These are phyloP conservation scores for Kazachstania psychrophila DNA, from an alignment of 805 yeast species.

Conservation along the genomic window DNA sequence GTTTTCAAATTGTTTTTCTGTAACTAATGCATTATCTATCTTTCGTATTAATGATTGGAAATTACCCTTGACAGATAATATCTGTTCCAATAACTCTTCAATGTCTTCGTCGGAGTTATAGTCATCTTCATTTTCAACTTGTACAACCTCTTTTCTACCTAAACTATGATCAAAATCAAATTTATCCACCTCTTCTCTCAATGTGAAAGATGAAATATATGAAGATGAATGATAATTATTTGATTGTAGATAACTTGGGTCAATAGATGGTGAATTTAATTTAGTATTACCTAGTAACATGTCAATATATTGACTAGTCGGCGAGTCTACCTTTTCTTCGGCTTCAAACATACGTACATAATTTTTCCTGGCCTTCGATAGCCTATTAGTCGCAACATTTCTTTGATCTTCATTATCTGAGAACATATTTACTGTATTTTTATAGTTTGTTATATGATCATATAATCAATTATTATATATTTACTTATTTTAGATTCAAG, in stretches of 20 bases:
- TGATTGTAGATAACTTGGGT: conserved; percentile 1
- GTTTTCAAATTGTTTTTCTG: not conserved
- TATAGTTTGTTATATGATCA: too few species aligned
- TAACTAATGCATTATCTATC: not conserved
- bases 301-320: conserved; percentile 2
- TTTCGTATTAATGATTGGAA: not conserved
- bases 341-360: too few species aligned
- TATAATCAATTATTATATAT: too few species aligned
- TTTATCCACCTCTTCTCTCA: conserved; percentile 22
- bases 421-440: too few species aligned
- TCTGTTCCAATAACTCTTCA: not conserved
- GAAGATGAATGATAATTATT: conserved; percentile 2
- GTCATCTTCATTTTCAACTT: not conserved
- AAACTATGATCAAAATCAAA: conserved; percentile 19
- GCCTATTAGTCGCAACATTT: too few species aligned
- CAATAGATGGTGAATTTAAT: conserved; percentile 1
- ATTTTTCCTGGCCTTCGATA: too few species aligned
- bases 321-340: too few species aligned
- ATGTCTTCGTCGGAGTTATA: not conserved
- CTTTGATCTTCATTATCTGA: too few species aligned
- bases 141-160: not conserved
- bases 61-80: not conserved
- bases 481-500: too few species aligned
- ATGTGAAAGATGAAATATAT: conserved; percentile 17
- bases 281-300: conserved; percentile 1